Conservation (phyloP, 2,329 filamentous ascomycete genomes). For the Rutstroemia sydowiana region DNA sequence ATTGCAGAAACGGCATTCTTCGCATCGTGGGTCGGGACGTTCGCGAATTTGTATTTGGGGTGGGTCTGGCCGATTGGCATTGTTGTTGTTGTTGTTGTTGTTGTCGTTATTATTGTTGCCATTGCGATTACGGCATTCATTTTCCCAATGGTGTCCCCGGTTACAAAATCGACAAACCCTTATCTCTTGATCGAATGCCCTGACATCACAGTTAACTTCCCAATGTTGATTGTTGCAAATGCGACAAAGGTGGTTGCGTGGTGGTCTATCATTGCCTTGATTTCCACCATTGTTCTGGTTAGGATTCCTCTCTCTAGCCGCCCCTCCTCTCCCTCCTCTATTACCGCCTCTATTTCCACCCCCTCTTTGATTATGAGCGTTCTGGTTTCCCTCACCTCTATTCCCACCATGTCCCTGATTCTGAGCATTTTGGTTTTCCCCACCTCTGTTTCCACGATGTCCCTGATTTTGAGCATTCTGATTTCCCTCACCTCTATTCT, state of each 20-base stretch:
- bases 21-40: neutral
- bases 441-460: neutral
- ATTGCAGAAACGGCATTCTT: neutral
- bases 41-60: neutral
- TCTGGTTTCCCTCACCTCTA: neutral
- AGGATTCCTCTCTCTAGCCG: too few relatives aligned
- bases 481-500: neutral
- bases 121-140: conserved; percentile 1
- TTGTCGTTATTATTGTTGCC: neutral
- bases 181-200: neutral
- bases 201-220: neutral
- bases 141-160: conserved; percentile 3
- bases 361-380: neutral
- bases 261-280: neutral
- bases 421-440: neutral
- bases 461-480: neutral
- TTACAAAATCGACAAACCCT: neutral
- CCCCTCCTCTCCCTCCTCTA: too few relatives aligned
- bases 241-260: neutral
- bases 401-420: neutral
- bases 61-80: neutral
- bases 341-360: neutral
- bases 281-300: neutral
- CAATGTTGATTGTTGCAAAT: conserved; percentile 1
- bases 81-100: neutral